Conservation (phyloP, 2,329 filamentous ascomycete genomes). For the Colletotrichum liriopes region DNA sequence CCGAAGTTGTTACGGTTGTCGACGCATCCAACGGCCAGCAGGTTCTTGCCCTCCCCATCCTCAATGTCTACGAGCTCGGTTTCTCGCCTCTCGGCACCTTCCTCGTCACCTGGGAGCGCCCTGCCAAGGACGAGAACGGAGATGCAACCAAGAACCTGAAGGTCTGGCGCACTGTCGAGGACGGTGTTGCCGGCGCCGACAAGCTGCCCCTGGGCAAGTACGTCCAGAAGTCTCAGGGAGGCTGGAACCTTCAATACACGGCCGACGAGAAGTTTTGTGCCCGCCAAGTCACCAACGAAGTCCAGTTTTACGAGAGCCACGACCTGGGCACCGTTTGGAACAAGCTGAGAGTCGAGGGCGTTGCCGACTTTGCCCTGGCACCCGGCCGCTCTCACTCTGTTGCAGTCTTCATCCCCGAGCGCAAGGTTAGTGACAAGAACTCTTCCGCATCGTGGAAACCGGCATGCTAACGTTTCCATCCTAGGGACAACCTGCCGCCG, state of each 20-base stretch:
- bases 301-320: slow-evolving; percentile 94
- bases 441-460: not conserved
- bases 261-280: slow-evolving; percentile 94
- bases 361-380: slow-evolving; percentile 89
- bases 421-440: slow-evolving; percentile 76
- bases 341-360: slow-evolving; percentile 93
- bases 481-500: slow-evolving; percentile 91
- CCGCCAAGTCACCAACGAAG: slow-evolving; percentile 94
- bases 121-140: slow-evolving; percentile 91
- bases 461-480: slow-evolving; percentile 26
- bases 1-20: slow-evolving; percentile 87
- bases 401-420: slow-evolving; percentile 95
- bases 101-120: slow-evolving; percentile 96
- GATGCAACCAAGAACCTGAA: slow-evolving; percentile 97
- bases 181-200: slow-evolving; percentile 71
- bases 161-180: slow-evolving; percentile 90
- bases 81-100: slow-evolving; percentile 95
- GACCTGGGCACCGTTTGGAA: slow-evolving; percentile 93
- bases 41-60: slow-evolving; percentile 81
- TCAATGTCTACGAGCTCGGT: slow-evolving; percentile 92
- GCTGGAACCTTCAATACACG: slow-evolving; percentile 98
- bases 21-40: slow-evolving; percentile 84
- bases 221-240: slow-evolving; percentile 95
- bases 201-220: slow-evolving; percentile 88
- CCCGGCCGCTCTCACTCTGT: slow-evolving; percentile 92